Conservation (phyloP, 305 asterid species). For the Fraxinus sp. region DNA sequence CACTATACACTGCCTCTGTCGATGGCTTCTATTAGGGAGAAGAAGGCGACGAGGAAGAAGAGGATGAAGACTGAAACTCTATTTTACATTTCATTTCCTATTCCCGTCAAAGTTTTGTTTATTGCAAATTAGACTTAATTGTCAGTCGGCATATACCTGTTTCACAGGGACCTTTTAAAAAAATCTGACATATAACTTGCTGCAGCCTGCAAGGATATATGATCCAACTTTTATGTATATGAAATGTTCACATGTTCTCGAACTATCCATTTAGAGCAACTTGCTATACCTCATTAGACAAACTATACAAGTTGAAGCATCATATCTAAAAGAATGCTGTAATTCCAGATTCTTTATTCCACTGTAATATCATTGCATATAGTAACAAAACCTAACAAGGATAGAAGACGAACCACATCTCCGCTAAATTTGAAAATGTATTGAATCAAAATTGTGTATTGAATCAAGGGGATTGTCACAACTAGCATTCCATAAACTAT, state of each 20-base stretch:
- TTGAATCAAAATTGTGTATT: background rate
- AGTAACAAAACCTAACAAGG: background rate
- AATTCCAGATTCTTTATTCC: background rate
- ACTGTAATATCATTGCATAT: background rate
- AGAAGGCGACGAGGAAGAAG: conserved; percentile 31
- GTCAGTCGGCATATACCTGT: background rate
- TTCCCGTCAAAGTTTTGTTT: background rate
- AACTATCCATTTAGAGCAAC: background rate
- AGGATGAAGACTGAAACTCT: conserved; percentile 19
- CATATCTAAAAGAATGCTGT: background rate
- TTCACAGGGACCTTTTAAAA: background rate
- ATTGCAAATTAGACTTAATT: conserved; percentile 1
- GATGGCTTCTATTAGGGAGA: conserved; percentile 20
- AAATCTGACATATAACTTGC: background rate
- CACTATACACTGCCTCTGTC: background rate
- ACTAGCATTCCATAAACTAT: background rate
- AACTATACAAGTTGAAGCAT: background rate
- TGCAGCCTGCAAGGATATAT: background rate
- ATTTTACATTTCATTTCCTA: background rate
- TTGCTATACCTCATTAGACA: background rate
- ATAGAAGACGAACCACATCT: background rate
- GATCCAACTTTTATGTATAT: background rate
- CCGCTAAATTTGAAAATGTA: background rate
- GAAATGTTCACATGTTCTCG: background rate
- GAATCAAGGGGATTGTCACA: background rate